Evolutionary conservation across 192 early-diverging fungal species (phyloP).

Genomic region (Coemansia sp.): DNA sequence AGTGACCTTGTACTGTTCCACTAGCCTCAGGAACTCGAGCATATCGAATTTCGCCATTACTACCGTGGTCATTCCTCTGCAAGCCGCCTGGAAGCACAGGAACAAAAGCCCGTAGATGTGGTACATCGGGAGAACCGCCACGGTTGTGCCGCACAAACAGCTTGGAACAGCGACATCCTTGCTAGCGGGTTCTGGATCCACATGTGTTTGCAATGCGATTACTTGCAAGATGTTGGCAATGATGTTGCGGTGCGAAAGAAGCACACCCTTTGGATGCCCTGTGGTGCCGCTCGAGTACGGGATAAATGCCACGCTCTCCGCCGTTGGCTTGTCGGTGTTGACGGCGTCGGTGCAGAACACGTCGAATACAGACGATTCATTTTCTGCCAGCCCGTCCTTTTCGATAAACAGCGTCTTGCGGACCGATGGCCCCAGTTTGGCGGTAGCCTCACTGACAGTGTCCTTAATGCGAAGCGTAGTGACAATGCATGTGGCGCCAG

Average conservation of each 20-base stretch:
- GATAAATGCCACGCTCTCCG: constrained; percentile 50
- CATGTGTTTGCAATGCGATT: neutral
- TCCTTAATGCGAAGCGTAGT: constrained; percentile 36
- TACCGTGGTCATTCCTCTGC: constrained; percentile 41
- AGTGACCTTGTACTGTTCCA: constrained; percentile 67
- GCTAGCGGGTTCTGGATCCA: neutral
- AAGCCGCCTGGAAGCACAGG: constrained; percentile 25
- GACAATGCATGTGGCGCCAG: constrained; percentile 67
- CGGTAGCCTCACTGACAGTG: neutral
- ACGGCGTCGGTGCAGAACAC: neutral
- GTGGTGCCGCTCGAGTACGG: constrained; percentile 75
- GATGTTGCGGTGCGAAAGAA: constrained; percentile 67
- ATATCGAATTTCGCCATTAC: constrained; percentile 76
- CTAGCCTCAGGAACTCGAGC: constrained; percentile 56
- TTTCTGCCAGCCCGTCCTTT: neutral
- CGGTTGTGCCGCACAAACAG: constrained; percentile 6
- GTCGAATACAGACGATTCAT: constrained; percentile 14
- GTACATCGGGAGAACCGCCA: constrained; percentile 65
- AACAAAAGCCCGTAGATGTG: constrained; percentile 57
- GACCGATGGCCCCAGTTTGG: neutral
- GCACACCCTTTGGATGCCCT: constrained; percentile 66
- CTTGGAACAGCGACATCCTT: neutral
- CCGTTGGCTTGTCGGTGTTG: neutral
- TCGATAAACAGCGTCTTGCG: neutral
- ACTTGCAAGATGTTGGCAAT: constrained; percentile 62